A percentile compares a stretch with the other conserved stretches of the same genome.
These are phyloP conservation scores for Corynespora cassiicola DNA, from an alignment of 2,329 filamentous ascomycete genomes.

Conservation along the genomic window DNA sequence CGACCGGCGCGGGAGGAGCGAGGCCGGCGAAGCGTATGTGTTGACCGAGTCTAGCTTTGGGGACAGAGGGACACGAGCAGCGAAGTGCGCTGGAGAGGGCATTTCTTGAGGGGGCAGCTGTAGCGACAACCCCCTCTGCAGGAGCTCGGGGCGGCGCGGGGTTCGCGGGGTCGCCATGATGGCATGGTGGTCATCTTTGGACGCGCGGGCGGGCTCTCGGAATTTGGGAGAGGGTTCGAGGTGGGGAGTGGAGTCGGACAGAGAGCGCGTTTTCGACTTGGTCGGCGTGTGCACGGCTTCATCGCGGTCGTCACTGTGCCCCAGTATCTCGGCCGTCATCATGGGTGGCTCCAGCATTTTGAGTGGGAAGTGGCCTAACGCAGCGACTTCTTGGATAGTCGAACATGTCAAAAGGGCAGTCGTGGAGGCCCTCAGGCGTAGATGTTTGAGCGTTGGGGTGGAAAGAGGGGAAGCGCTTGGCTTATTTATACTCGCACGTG, in stretches of 20 bases:
- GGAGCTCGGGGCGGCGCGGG: conserved; percentile 71
- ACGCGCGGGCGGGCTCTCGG: conserved; percentile 43
- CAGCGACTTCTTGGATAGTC: conserved; percentile 11
- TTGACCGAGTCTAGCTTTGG: conserved; percentile 86
- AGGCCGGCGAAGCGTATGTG: conserved; percentile 85
- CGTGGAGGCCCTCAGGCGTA: conserved; percentile 13
- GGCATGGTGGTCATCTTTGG: conserved; percentile 56
- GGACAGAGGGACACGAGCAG: conserved; percentile 73
- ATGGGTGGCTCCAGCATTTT: conserved; percentile 28
- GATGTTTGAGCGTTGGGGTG: conserved; percentile 14
- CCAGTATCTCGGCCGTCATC: conserved; percentile 23
- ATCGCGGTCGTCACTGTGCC: conserved; percentile 26
- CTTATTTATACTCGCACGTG: conserved; percentile 9
- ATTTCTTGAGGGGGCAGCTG: conserved; percentile 69
- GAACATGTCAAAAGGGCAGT: conserved; percentile 28
- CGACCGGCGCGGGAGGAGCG: conserved; percentile 86
- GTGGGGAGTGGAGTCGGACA: conserved; percentile 52
- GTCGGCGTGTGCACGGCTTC: conserved; percentile 38
- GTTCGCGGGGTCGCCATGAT: conserved; percentile 58
- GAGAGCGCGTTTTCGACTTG: conserved; percentile 51
- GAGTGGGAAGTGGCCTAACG: conserved; percentile 15
- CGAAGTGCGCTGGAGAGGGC: conserved; percentile 56
- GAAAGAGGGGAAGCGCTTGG: conserved; percentile 32
- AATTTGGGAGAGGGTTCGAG: conserved; percentile 56
- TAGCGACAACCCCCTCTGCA: conserved; percentile 70